Evolutionary conservation across 345 rosid species (phyloP), one percentile per base, ranked within the genome.

Genomic region (Populus simonii): DNA sequence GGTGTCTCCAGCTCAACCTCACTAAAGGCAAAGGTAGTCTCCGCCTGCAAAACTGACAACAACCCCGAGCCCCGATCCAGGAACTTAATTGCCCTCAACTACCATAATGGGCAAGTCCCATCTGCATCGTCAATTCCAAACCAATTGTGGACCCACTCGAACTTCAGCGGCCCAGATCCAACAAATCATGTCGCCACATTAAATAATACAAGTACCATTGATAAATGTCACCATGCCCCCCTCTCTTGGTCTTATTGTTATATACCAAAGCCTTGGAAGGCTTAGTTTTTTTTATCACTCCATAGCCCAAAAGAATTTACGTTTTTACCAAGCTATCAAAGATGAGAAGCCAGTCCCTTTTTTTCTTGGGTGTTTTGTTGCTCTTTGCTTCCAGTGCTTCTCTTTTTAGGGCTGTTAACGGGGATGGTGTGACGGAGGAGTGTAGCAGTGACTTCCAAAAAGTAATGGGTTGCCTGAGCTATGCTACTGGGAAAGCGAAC

Each of bases 381-480:
- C 63, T 75, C 6, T 18, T 75, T 22, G 84, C 62, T 13, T 65
- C 49, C 76, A 82, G 31, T 39, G 77, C 17, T 70, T 70, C 76
- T 12, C 81, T 71, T 12, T 66, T 47, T 78, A 80, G 38, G 71
- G 78, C n/a, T 22, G 74, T 17, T 15, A 67, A 7, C 6, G 80
- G 57, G 31, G 77, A 73, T 6, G 55, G 27, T 31, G 8, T 66
- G 61, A 49, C 78, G 0, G 43, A 15, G 8, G 69, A 89, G 79
- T 93, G 99, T 71, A 31, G 45, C 27, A 51, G 75, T 2, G 88
- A 85, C 59, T 29, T 96, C 16, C 82, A 84, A 59, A 92, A 92
- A 84, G 88, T 92, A 84, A 85, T 78, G 86, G 31, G 71, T 45
- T 94, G 99, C 80, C 66, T 92, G 85, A 82, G 36, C 68, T 96